These are phyloP conservation scores for Gastrolobium villosum DNA, from an alignment of 306 rosid species.

Conservation along the genomic window DNA sequence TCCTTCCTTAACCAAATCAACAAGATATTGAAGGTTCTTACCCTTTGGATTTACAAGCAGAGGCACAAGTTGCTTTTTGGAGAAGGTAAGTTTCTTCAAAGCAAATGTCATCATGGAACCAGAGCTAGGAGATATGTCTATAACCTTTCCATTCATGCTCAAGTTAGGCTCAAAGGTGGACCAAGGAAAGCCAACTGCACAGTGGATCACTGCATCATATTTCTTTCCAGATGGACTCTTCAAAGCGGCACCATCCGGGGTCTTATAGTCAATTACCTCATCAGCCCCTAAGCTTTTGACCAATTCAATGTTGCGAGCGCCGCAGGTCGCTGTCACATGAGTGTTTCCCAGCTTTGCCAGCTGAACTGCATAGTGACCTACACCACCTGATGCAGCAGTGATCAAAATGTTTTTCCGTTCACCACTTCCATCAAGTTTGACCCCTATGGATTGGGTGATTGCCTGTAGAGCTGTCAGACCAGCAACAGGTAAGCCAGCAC, in stretches of 20 bases:
- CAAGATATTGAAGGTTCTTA: conserved; percentile 65
- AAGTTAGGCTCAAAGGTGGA: conserved; percentile 77
- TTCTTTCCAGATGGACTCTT: conserved; percentile 77
- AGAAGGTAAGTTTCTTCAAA: conserved; percentile 68
- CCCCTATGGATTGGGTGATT: conserved; percentile 59
- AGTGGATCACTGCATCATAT: conserved; percentile 77
- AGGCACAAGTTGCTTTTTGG: conserved; percentile 76
- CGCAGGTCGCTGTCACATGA: conserved; percentile 86
- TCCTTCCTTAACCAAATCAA: conserved; percentile 74
- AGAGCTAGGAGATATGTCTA: conserved; percentile 62
- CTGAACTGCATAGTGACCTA: conserved; percentile 87
- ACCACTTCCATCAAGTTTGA: conserved; percentile 68
- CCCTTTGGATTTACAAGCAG: conserved; percentile 54
- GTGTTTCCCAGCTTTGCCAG: conserved; percentile 85
- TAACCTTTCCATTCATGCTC: conserved; percentile 69
- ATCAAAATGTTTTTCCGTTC: conserved; percentile 62
- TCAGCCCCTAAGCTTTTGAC: conserved; percentile 82
- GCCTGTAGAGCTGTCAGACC: conserved; percentile 76
- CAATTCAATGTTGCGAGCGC: conserved; percentile 74
- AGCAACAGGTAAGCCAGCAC: conserved; percentile 73
- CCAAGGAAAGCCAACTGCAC: conserved; percentile 71
- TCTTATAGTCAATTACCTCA: conserved; percentile 82
- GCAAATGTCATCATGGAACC: conserved; percentile 56
- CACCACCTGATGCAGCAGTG: conserved; percentile 94
- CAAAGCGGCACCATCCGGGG: conserved; percentile 74